Evolutionary conservation across 2,329 filamentous ascomycete genomes (phyloP), one percentile per base, ranked within the genome.

Genomic region (Neonectria faginata): DNA sequence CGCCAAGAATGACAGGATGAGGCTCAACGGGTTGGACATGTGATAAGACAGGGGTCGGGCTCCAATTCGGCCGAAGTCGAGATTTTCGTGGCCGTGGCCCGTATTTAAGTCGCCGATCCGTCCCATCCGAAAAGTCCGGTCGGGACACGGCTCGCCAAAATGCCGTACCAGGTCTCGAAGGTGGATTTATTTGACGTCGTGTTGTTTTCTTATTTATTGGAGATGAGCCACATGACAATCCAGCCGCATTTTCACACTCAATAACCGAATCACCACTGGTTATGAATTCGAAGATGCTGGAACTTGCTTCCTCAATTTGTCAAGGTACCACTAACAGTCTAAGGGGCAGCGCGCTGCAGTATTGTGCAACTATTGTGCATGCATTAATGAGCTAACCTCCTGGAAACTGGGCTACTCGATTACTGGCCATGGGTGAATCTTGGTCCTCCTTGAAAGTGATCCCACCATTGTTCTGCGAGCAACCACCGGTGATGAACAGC

Each of bases 81-180:
- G 16, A 9, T 33, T 33, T 16, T 31, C n/a, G 29, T 20, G 27
- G 16, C 11, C 10, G 27, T 33, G n/a, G n/a, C 12, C 14, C 11
- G n/a, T 33, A 11, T 33, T 33, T 12, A 33, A 7, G 48, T 29
- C 48, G n/a, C 48, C 48, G 27, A 20, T 11, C 48, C 48, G 48
- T 4, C 10, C 29, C 10, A 51, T 51, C 48, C 48, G 48, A 51
- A 51, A 51, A 51, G 48, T 51, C 48, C 48, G 48, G 12, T 51
- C 29, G 29, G 29, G 27, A 5, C 5, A 51, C 27, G 27, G 10
- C 14, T 11, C 9, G 7, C 16, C 11, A 51, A 51, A 51, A 51
- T 33, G n/a, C 48, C 48, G 48, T 33, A 12, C 18, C 18, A 3
- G 5, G 48, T n/a, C 22, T 20, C 10, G 8, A 12, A 20, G 20